phyloP scores from a whole-genome alignment of 768 basidiomycete genomes.

The Suillus lakei region DNA sequence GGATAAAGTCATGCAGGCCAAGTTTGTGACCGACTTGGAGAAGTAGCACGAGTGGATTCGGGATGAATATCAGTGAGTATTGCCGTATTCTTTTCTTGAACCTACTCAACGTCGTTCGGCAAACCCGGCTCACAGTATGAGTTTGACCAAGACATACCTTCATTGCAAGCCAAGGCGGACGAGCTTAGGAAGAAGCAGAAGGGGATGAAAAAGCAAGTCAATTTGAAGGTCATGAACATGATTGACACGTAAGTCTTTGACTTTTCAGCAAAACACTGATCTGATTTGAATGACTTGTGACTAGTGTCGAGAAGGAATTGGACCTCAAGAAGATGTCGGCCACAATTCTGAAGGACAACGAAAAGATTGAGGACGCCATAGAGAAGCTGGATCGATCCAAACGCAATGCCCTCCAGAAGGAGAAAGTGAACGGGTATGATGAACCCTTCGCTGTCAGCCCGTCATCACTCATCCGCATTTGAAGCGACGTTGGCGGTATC shows the following conservation, averaged over 20 bases:
- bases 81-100: not conserved
- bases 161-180: slow-evolving; percentile 63
- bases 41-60: slow-evolving; percentile 86
- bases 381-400: slow-evolving; percentile 93
- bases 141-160: slow-evolving; percentile 67
- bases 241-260: slow-evolving; percentile 76
- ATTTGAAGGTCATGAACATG: slow-evolving; percentile 94
- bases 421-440: slow-evolving; percentile 84
- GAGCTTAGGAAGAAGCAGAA: slow-evolving; percentile 82
- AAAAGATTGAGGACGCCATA: slow-evolving; percentile 94
- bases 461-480: not conserved
- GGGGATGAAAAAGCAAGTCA: slow-evolving; percentile 93
- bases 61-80: slow-evolving; percentile 82
- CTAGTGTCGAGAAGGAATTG: slow-evolving; percentile 89
- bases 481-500: slow-evolving; percentile 88
- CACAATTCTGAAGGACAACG: slow-evolving; percentile 89
- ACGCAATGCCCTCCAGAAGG: slow-evolving; percentile 91
- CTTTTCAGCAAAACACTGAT: not conserved
- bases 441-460: not conserved
- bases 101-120: slow-evolving; percentile 62
- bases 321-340: slow-evolving; percentile 87
- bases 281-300: not conserved
- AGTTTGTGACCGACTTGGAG: slow-evolving; percentile 68
- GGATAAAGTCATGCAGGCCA: slow-evolving; percentile 62
- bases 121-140: slow-evolving; percentile 82